Conservation (phyloP, 1,139 yeast species). For the Pichia sp. region DNA sequence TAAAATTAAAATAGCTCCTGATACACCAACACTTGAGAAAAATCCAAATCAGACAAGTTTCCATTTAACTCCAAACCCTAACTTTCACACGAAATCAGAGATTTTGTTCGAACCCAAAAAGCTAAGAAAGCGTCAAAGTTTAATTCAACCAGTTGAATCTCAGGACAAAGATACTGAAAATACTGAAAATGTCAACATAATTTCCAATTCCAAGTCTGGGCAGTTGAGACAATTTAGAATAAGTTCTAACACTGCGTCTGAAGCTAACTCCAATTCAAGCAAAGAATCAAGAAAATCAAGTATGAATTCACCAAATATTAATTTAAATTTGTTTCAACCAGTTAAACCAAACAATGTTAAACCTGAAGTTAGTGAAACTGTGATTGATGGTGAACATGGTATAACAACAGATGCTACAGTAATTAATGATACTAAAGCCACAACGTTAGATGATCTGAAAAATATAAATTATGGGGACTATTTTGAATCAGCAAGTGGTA, state of each 20-base stretch:
- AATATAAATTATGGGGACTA: constrained; percentile 21
- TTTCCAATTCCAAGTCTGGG: not conserved
- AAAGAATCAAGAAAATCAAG: not conserved
- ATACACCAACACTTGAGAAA: not conserved
- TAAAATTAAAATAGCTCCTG: not conserved
- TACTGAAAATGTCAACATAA: not conserved
- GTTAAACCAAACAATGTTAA: not conserved
- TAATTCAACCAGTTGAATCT: constrained; percentile 7
- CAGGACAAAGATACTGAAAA: not conserved
- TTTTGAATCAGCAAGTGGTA: constrained; percentile 15
- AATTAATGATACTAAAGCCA: not conserved
- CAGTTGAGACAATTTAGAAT: constrained; percentile 11
- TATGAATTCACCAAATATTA: constrained; percentile 12
- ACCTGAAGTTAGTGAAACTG: not conserved
- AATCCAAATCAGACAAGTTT: not conserved
- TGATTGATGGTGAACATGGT: not conserved
- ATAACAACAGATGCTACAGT: not conserved
- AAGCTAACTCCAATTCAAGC: not conserved
- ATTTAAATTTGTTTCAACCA: constrained; percentile 15
- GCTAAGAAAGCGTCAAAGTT: constrained; percentile 5
- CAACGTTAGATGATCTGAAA: not conserved
- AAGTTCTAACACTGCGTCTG: not conserved
- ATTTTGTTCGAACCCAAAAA: constrained; percentile 1
- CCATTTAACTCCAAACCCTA: not conserved
- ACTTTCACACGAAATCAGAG: not conserved